These are phyloP conservation scores for Phialocephala subalpina DNA, from an alignment of 2,329 filamentous ascomycete species.

Conservation along the genomic window DNA sequence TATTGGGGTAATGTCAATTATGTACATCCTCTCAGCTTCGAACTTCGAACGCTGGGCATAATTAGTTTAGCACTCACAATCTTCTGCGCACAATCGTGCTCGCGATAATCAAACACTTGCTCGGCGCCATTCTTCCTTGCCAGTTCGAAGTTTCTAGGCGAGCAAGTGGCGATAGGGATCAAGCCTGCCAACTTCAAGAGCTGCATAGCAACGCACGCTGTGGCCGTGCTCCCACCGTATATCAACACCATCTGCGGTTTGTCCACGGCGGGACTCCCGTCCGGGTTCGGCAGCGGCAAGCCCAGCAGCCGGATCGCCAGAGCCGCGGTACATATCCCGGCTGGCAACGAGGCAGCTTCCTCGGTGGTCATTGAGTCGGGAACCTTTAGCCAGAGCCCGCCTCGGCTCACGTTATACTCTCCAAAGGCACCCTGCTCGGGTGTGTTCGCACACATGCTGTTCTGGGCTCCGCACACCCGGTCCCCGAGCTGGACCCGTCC, in stretches of 20 bases:
- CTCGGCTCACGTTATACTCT: neutral
- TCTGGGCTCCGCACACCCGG: neutral
- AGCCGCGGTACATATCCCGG: neutral
- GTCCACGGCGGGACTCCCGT: neutral
- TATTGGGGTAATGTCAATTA: too few relatives aligned
- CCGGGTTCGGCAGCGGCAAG: neutral
- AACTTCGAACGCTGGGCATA: too few relatives aligned
- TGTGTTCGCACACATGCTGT: neutral
- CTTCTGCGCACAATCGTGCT: constrained; percentile 48
- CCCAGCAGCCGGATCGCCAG: neutral
- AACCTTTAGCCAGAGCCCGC: constrained; percentile 1
- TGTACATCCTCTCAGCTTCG: too few relatives aligned
- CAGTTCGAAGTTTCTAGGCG: constrained; percentile 47
- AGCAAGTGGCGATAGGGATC: constrained; percentile 45
- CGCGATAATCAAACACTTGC: constrained; percentile 53
- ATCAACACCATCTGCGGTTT: neutral
- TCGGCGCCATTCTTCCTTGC: constrained; percentile 50
- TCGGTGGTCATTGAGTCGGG: neutral
- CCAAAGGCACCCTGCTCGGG: neutral
- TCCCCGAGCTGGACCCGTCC: constrained; percentile 6
- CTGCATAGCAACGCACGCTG: neutral
- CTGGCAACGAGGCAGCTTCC: neutral
- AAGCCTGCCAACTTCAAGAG: constrained; percentile 14
- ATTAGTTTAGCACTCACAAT: constrained; percentile 42
- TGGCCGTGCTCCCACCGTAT: neutral